A percentile compares a stretch with the other conserved stretches of the same genome.
Conservation (phyloP, 495 filamentous ascomycete genomes). For the Hypoxylon trugodes region DNA sequence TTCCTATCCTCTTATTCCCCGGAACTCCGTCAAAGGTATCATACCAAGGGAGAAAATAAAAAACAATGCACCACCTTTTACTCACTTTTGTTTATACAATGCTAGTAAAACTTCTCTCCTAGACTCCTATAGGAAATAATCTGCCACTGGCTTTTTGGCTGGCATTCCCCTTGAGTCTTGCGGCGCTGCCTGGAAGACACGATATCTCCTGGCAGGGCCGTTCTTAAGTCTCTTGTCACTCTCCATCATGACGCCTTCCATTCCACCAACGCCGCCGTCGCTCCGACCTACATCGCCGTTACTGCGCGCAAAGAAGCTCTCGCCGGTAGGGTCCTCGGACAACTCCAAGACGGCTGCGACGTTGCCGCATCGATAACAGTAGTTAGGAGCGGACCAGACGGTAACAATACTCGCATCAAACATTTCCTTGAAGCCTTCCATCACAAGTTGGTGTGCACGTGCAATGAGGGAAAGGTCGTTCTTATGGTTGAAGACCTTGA, state of each 20-base stretch:
- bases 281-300: slow-evolving; percentile 79
- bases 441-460: slow-evolving; percentile 95
- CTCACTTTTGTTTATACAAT: slow-evolving; percentile 35
- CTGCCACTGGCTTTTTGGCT: slow-evolving; percentile 96
- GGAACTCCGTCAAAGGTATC: slow-evolving; percentile 26
- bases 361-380: slow-evolving; percentile 98
- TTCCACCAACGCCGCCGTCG: slow-evolving; percentile 45
- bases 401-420: slow-evolving; percentile 95
- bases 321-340: slow-evolving; percentile 79
- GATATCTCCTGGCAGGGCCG: slow-evolving; percentile 89
- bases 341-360: slow-evolving; percentile 95
- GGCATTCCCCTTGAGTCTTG: slow-evolving; percentile 98
- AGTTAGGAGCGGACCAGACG: slow-evolving; percentile 97
- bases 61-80: not conserved
- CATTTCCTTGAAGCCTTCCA: slow-evolving; percentile 99
- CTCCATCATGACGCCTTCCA: slow-evolving; percentile 53
- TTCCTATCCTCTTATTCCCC: not conserved
- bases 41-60: slow-evolving; percentile 12
- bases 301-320: slow-evolving; percentile 77
- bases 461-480: slow-evolving; percentile 94
- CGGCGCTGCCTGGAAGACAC: slow-evolving; percentile 96
- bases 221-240: slow-evolving; percentile 51
- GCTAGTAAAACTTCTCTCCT: not conserved
- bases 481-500: slow-evolving; percentile 91
- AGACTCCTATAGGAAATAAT: slow-evolving; percentile 84